Evolutionary conservation across 495 filamentous ascomycete species (phyloP).

Genomic region (Opeltia flavorubescens): DNA sequence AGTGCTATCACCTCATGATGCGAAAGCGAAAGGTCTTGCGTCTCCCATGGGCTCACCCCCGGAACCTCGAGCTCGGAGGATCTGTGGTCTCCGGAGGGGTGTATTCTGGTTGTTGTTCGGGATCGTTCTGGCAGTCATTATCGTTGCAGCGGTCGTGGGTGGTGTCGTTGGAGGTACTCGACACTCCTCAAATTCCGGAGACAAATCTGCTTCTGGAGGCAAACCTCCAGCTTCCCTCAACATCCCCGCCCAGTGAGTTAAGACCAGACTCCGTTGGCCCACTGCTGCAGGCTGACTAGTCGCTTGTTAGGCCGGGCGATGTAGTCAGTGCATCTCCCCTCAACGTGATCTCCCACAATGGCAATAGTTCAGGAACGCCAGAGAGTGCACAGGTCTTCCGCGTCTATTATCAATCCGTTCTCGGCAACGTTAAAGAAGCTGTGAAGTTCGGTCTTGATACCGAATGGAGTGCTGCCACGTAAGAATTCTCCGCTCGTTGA

Average conservation of each 20-base stretch:
- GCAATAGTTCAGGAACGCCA: neutral
- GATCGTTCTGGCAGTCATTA: constrained; percentile 8
- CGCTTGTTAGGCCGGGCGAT: constrained; percentile 7
- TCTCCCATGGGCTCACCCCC: neutral
- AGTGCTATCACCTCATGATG: neutral
- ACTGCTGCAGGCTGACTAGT: neutral
- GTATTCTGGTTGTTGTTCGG: constrained; percentile 13
- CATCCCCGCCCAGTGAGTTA: neutral
- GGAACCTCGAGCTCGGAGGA: constrained; percentile 6
- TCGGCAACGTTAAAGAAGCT: constrained; percentile 15
- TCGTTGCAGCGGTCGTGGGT: constrained; percentile 12
- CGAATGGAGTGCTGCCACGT: constrained; percentile 11
- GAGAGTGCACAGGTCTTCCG: constrained; percentile 12
- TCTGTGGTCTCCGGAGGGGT: constrained; percentile 11
- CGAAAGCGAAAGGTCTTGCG: neutral
- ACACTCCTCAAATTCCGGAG: constrained; percentile 5
- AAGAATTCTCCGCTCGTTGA: too few species aligned
- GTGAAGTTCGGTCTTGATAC: constrained; percentile 2
- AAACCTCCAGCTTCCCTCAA: neutral
- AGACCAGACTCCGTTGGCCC: neutral
- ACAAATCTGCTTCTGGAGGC: neutral
- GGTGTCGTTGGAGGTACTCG: constrained; percentile 12
- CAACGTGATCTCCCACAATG: constrained; percentile 9
- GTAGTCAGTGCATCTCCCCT: constrained; percentile 12
- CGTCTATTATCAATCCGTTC: constrained; percentile 12